These are phyloP conservation scores for Penstemon davidsonii DNA, from an alignment of 257 asterid species.

Conservation along the genomic window DNA sequence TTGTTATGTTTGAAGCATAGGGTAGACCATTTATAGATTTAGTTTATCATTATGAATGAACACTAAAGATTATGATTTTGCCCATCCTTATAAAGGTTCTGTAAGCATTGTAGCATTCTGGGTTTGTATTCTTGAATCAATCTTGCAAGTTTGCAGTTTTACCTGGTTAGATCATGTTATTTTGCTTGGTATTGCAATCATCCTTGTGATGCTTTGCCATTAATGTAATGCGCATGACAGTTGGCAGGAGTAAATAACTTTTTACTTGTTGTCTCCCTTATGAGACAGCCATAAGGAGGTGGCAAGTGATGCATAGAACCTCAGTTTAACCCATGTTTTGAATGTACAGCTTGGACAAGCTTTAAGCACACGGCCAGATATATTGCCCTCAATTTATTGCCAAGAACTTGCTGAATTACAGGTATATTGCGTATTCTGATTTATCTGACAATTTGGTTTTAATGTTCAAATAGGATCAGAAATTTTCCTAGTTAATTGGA, in stretches of 20 bases:
- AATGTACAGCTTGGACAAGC: constrained; percentile 94
- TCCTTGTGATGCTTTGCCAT: constrained; percentile 12
- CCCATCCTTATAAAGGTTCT: not conserved
- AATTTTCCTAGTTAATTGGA: constrained; percentile 7
- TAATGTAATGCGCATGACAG: not conserved
- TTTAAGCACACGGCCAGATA: constrained; percentile 94
- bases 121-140: not conserved
- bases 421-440: constrained; percentile 44
- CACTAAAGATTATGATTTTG: too few relatives aligned
- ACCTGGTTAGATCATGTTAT: not conserved
- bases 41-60: too few relatives aligned
- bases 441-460: not conserved
- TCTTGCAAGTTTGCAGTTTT: not conserved
- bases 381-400: constrained; percentile 84
- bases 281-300: constrained; percentile 11
- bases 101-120: not conserved
- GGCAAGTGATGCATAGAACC: constrained; percentile 22
- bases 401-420: constrained; percentile 91
- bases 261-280: constrained; percentile 8
- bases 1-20: too few relatives aligned
- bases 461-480: not conserved
- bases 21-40: too few relatives aligned
- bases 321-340: constrained; percentile 24
- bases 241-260: constrained; percentile 10
- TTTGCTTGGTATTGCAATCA: not conserved